Base-by-base conservation (phyloP, 768 basidiomycete genomes). In the Termitomyces heimii region DNA sequence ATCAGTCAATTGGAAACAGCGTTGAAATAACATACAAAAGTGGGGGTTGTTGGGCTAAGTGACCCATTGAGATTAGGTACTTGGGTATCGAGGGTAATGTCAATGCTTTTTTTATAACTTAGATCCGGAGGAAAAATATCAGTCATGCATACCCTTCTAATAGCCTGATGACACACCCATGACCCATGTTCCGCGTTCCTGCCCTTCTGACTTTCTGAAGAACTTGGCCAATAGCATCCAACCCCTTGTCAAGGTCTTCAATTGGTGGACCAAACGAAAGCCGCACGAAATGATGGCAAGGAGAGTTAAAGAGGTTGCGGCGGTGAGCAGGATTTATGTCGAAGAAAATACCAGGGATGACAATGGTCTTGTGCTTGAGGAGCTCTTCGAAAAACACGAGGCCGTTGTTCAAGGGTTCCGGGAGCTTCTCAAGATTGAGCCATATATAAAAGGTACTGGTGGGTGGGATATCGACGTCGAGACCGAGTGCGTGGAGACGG, bases 361-460 rank as follows among this genome's bases (percentile, higher is more conserved):
- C 89, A 61, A 94, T 94, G 10, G 92, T 89, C 71, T 92, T 81
- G 71, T 92, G 89, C 72, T 94, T 96, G 53, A 96, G 78, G 44
- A 94, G 76, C 71, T 94, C 94, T 66, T 96, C 94, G 67, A 98
- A 98, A 83, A 98, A 96, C 59, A 90, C 88, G 65, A 97, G 74
- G 20, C 94, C 94, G 65, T 92, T 92, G 74, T 94, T 92, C 44
- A 97, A 68, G 7, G 95, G 95, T 5, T 82, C 63, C 9, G 92
- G 89, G 47, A 97, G 79, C 55, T 77, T 78, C 68, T 86, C 86
- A 22, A 96, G 77, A 73, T 91, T 90, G 58, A 95, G 81, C 94
- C 95, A 97, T 68, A 97, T 84, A 72, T 98, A 97, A 74, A 97
- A 98, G 2, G 95, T 97, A 55, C 86, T 84, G 20, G 75, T 75